Base-by-base conservation (phyloP, 495 filamentous ascomycete species). In the Daldinia decipiens region DNA sequence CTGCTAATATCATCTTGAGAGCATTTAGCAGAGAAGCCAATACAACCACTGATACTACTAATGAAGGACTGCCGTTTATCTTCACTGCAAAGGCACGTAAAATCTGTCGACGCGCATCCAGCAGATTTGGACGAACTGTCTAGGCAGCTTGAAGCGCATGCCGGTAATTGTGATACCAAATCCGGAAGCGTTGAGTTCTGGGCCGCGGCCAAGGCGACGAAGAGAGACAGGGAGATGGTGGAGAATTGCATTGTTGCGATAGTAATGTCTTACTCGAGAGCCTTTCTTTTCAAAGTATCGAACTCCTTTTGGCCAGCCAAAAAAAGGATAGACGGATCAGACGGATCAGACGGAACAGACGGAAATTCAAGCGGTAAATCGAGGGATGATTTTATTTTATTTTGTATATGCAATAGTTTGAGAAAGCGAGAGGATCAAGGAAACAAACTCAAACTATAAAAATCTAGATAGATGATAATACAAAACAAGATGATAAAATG, bases 131-230 rank as follows among this genome's bases (percentile, higher is more conserved):
- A 61, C 38, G 70, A 66, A 6, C 38, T 47, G 6, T 34, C 15
- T 9, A 77, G 68, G 52, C 76, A 78, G 12, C 60, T 38, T 13
- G 72, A 31, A 27, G 76, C 76, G 66, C 76, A 78, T 51, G 51
- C 26, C 26, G 76, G 76, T 15, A 78, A 62, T 26, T 71, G 56
- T 19, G 72, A 65, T 21, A 78, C 68, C 26, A 78, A 68, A 21
- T 69, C 72, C 1, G 76, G 70, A 31, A 78, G 67, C 7, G 73
- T 73, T 15, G 70, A 73, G 70, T 77, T 75, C 60, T 77, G 75
- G 13, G 75, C 75, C 47, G 70, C 70, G 24, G 60, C 70, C 51
- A 65, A 57, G 59, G 75, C 73, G 36, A 52, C 73, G 39, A 77
- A 71, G 24, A 75, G 47, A 6, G 75, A 71, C 11, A 77, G 40